These are phyloP conservation scores for Diospyros kaki DNA, from an alignment of 148 eudicot species.

Conservation along the genomic window DNA sequence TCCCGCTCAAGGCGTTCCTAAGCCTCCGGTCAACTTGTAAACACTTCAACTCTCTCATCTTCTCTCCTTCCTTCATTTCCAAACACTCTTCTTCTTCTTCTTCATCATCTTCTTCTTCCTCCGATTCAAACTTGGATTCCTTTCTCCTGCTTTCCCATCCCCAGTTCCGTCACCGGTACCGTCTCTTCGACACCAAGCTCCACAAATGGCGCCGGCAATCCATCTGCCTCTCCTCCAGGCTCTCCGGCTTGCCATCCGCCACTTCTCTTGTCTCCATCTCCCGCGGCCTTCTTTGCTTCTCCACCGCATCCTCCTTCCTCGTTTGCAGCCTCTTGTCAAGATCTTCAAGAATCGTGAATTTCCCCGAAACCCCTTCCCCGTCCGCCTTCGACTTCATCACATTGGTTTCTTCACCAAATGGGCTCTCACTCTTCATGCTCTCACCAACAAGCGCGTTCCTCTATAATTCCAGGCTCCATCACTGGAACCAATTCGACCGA, in stretches of 20 bases:
- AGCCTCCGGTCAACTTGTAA: conserved; percentile 57
- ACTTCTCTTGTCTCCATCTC: conserved; percentile 36
- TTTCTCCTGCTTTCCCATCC: conserved; percentile 68
- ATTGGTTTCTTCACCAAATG: conserved; percentile 22
- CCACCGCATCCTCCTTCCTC: conserved; percentile 38
- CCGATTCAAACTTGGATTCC: conserved; percentile 11
- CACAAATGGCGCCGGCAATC: conserved; percentile 40
- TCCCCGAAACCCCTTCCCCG: conserved; percentile 27
- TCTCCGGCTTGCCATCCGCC: conserved; percentile 23
- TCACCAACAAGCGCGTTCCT: conserved; percentile 27
- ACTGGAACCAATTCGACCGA: conserved; percentile 36
- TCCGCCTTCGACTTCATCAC: conserved; percentile 44
- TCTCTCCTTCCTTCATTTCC: conserved; percentile 45
- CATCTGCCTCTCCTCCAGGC: conserved; percentile 16
- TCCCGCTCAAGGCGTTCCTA: conserved; percentile 46
- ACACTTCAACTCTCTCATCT: conserved; percentile 48
- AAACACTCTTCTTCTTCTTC: conserved; percentile 29
- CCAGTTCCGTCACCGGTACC: conserved; percentile 32
- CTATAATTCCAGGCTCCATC: conserved; percentile 30
- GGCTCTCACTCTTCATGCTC: conserved; percentile 42
- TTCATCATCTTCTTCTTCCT: conserved; percentile 19
- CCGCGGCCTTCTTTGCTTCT: conserved; percentile 60
- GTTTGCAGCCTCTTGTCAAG: conserved; percentile 38
- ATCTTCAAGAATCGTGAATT: conserved; percentile 33
- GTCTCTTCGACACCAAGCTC: conserved; percentile 37